Percentiles rank a stretch among this genome's conserved stretches.
Evolutionary conservation across 106 monocot species (phyloP).

Genomic region (Cymbidium sinense): DNA sequence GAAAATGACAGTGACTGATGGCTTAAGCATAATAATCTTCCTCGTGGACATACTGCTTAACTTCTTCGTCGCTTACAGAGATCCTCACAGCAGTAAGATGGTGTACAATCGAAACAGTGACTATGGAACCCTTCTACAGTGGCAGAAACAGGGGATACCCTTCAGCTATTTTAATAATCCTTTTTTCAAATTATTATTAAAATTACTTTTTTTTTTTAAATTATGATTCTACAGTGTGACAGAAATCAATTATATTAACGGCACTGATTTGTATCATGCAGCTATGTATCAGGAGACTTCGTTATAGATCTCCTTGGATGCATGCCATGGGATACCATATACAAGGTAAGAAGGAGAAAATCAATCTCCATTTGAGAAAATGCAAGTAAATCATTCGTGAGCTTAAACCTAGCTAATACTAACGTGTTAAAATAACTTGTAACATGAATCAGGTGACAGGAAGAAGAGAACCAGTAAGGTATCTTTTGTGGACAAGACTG

Average conservation of each 20-base stretch:
- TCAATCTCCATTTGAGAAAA: background rate
- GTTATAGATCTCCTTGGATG: slow-evolving; percentile 44
- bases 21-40: slow-evolving; percentile 29
- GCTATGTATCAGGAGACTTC: slow-evolving; percentile 42
- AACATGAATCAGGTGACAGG: slow-evolving; percentile 27
- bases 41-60: slow-evolving; percentile 38
- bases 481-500: slow-evolving; percentile 41
- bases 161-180: too few relatives aligned
- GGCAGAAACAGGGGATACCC: too few relatives aligned
- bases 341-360: slow-evolving; percentile 30
- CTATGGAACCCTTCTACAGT: too few relatives aligned
- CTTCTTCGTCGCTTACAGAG: slow-evolving; percentile 48
- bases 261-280: slow-evolving; percentile 10
- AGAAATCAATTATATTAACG: background rate
- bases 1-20: slow-evolving; percentile 24
- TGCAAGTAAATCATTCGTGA: background rate
- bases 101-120: slow-evolving; percentile 20
- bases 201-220: too few relatives aligned
- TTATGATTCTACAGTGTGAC: too few relatives aligned
- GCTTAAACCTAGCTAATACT: background rate
- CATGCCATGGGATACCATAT: slow-evolving; percentile 58
- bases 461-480: slow-evolving; percentile 41
- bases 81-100: slow-evolving; percentile 44
- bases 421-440: background rate
- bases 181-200: too few relatives aligned